These are phyloP conservation scores for Pseudogymnoascus sp. DNA, from an alignment of 2,329 filamentous ascomycete genomes.

Conservation along the genomic window DNA sequence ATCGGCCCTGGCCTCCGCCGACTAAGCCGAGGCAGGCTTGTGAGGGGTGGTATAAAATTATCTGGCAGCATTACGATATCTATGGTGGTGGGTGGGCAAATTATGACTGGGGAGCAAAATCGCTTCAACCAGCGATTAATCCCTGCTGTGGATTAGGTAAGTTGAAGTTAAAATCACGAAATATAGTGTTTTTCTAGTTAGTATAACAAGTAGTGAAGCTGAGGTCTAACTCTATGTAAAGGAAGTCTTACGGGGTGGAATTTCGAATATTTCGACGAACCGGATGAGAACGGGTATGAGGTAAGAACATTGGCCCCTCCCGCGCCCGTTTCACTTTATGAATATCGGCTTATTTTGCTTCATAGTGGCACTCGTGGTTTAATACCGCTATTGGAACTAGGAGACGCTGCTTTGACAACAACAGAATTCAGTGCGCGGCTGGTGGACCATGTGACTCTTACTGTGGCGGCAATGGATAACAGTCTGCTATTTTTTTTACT, in stretches of 20 bases:
- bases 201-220: not conserved
- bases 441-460: conserved; percentile 15
- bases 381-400: conserved; percentile 16
- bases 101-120: conserved; percentile 23
- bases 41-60: conserved; percentile 20
- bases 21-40: conserved; percentile 19
- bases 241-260: conserved; percentile 22
- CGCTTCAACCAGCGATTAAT: conserved; percentile 18
- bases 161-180: not conserved
- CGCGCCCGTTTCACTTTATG: not conserved
- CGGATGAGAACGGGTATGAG: conserved; percentile 16
- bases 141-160: conserved; percentile 19
- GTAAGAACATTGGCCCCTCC: not conserved
- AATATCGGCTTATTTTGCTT: not conserved
- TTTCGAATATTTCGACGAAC: conserved; percentile 23
- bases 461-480: conserved; percentile 16
- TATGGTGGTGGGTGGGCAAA: conserved; percentile 23
- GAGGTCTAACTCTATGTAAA: conserved; percentile 7
- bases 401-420: conserved; percentile 15
- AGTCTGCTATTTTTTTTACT: not conserved
- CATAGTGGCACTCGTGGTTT: conserved; percentile 15
- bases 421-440: conserved; percentile 15
- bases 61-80: conserved; percentile 20
- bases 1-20: conserved; percentile 23
- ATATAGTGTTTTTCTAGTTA: not conserved